Base-by-base conservation (phyloP, 1,284 basidiomycete species). In the Malassezia sympodialis region DNA sequence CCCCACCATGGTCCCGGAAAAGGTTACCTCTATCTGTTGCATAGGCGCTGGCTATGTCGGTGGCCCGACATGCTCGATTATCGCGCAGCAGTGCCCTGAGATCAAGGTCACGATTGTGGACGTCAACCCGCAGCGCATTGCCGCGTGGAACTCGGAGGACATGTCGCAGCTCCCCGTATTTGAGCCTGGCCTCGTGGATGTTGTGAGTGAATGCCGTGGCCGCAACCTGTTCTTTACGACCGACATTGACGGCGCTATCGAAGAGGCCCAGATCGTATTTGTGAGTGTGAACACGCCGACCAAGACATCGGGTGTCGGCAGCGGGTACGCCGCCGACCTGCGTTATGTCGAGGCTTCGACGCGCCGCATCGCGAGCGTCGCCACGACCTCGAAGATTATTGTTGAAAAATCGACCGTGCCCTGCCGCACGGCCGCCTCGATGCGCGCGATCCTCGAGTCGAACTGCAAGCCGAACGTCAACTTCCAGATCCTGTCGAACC, bases 341-440 rank as follows among this genome's bases (percentile, higher is more conserved):
- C 61, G 63, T 49, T 65, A 68, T 44, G 66, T 65, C 24, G 93
- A 98, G 75, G 83, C 87, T 26, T 93, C 91, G 39, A 96, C 94
- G 35, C 88, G 93, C 63, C 87, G 87, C 64, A 98, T 98, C 66
- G 93, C 94, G 40, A 83, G 83, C 50, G 86, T 96, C 54, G 87
- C 94, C 32, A 86, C 80, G 32, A 83, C 87, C 7, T 87, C 84
- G 76, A 98, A 98, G 81, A 98, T 99, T 71, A 93, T 99, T 62
- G 91, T 99, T 54, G 94, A 99, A 76, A 99, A 99, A 78, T 98
- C 93, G 17, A 99, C 93, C 3, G 93, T 99, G 26, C 93, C 93
- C 32, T 96, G 91, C 79, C 84, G 93, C 62, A 99, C 93, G 8
- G 93, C 93, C 58, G 88, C 94, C 76, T 93, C 90, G 24, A 99